Percentiles rank a stretch among this genome's conserved stretches.
These are phyloP conservation scores for Penicillium sp. DNA, from an alignment of 2,329 filamentous ascomycete species.

Conservation along the genomic window DNA sequence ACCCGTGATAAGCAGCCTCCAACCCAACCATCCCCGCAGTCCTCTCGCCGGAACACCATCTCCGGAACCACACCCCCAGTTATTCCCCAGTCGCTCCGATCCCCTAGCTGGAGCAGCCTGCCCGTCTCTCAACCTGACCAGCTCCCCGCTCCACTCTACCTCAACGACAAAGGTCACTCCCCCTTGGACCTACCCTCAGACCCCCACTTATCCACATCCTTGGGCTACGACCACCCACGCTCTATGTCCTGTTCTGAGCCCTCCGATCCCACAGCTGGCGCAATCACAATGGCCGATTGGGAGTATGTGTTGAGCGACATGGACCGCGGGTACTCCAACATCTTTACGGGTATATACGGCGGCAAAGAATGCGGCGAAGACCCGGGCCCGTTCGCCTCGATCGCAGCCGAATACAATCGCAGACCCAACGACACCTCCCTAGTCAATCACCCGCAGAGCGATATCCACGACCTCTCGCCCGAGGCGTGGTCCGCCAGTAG, in stretches of 20 bases:
- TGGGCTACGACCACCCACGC: conserved; percentile 29
- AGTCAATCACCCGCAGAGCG: conserved; percentile 18
- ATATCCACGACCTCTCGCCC: conserved; percentile 37
- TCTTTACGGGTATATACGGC: conserved; percentile 58
- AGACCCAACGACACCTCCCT: conserved; percentile 23
- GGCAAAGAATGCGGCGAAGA: conserved; percentile 40
- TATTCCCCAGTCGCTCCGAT: conserved; percentile 27
- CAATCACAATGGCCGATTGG: conserved; percentile 69
- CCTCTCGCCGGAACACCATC: conserved; percentile 32
- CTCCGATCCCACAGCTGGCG: conserved; percentile 31
- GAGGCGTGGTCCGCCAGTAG: conserved; percentile 39
- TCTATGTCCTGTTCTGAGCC: conserved; percentile 45
- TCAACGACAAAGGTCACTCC: conserved; percentile 14
- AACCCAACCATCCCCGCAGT: conserved; percentile 17
- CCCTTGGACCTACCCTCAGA: conserved; percentile 20
- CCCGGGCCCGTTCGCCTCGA: conserved; percentile 33
- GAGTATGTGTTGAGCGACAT: conserved; percentile 76
- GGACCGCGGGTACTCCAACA: conserved; percentile 74
- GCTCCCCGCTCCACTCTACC: conserved; percentile 12
- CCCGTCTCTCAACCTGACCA: conserved; percentile 21
- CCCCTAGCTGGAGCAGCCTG: conserved; percentile 30
- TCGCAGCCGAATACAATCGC: conserved; percentile 30
- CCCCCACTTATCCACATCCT: conserved; percentile 47
- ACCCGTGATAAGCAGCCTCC: conserved; percentile 17
- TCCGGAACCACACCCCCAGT: conserved; percentile 29